phyloP scores from a whole-genome alignment of 2,329 filamentous ascomycete genomes.

The Pseudocercospora eumusae region DNA sequence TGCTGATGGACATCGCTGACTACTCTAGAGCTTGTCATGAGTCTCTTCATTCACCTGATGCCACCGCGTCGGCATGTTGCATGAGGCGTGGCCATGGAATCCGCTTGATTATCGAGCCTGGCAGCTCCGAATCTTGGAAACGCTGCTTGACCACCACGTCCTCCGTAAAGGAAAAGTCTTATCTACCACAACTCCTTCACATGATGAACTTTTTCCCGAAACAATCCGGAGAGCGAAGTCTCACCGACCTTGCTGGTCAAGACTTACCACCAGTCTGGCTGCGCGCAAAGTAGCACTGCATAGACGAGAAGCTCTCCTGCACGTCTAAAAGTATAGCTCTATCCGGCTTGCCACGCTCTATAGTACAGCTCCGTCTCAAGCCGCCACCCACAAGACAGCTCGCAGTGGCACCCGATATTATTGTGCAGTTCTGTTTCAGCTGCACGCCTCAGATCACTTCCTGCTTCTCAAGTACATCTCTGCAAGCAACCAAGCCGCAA shows the following conservation, averaged over 20 bases:
- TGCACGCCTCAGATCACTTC: constrained; percentile 11
- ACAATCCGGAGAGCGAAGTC: not conserved
- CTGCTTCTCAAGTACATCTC: not conserved
- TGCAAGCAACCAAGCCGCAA: not conserved
- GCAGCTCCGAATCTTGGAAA: not conserved
- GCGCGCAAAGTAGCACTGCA: not conserved
- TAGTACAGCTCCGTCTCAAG: not conserved
- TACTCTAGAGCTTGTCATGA: not conserved
- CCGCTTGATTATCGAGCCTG: not conserved
- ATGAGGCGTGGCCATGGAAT: not conserved
- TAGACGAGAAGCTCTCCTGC: constrained; percentile 4
- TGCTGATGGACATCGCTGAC: not conserved
- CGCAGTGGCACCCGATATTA: not conserved
- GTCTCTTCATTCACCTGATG: not conserved
- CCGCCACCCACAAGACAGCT: constrained; percentile 9
- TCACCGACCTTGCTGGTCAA: not conserved
- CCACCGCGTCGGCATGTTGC: not conserved
- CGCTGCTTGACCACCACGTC: not conserved
- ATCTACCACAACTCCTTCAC: not conserved
- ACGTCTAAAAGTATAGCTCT: constrained; percentile 2
- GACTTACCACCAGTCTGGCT: not conserved
- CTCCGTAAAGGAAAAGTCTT: not conserved
- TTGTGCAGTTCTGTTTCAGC: constrained; percentile 9
- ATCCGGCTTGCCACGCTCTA: constrained; percentile 9
- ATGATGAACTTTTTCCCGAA: not conserved